A percentile compares a stretch with the other conserved stretches of the same genome.
Evolutionary conservation across 1,284 basidiomycete species (phyloP).

Genomic region (Leccinum brunneo-olivaceum): DNA sequence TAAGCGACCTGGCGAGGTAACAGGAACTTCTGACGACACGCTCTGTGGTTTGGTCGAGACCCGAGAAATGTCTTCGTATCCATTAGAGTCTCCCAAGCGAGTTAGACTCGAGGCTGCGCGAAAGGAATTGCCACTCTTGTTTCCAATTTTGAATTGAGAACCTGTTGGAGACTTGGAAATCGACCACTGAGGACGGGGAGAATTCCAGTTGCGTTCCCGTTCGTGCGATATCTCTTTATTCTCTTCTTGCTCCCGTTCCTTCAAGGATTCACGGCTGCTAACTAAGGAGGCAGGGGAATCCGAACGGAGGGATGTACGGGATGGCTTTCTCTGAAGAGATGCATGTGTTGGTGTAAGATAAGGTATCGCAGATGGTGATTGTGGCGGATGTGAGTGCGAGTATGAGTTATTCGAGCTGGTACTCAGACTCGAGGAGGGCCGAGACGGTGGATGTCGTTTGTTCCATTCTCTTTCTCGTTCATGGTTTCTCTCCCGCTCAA

Average conservation of each 20-base stretch:
- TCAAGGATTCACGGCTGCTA: conserved; percentile 31
- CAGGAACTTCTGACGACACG: conserved; percentile 1
- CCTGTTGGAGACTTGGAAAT: conserved; percentile 18
- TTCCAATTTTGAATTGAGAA: conserved; percentile 6
- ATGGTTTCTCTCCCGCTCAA: conserved; percentile 36
- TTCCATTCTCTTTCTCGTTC: conserved; percentile 55
- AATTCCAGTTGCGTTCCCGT: conserved; percentile 55
- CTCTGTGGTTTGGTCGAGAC: conserved; percentile 2
- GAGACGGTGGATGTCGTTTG: conserved; percentile 33
- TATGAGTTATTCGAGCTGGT: conserved; percentile 29
- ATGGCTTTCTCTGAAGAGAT: conserved; percentile 28
- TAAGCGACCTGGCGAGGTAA: conserved; percentile 3
- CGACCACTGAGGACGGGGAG: conserved; percentile 47
- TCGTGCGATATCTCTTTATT: conserved; percentile 35
- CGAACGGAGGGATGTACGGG: conserved; percentile 31
- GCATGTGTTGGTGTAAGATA: conserved; percentile 29
- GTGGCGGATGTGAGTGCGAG: conserved; percentile 29
- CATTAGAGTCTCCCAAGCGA: conserved; percentile 10
- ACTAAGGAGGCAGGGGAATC: conserved; percentile 37
- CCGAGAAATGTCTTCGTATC: conserved; percentile 9
- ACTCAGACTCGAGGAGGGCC: conserved; percentile 29
- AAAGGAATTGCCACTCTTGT: conserved; percentile 12
- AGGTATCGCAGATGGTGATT: conserved; percentile 31
- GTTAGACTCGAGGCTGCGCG: conserved; percentile 17
- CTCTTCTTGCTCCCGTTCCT: conserved; percentile 32